phyloP scores from a whole-genome alignment of 768 basidiomycete species.

The Boletus coccyginus region DNA sequence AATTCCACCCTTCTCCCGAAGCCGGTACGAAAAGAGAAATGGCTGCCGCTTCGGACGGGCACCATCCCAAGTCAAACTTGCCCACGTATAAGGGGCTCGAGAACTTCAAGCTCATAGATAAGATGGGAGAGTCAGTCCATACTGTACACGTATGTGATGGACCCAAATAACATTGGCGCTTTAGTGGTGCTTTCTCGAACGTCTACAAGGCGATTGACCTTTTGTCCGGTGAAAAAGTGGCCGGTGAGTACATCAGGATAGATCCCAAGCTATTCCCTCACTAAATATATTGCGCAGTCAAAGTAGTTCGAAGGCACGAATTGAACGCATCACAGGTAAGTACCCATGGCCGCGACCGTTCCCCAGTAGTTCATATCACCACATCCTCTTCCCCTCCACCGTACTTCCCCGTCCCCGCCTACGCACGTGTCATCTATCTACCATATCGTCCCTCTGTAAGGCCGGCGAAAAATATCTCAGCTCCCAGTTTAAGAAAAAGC shows the following conservation, averaged over 20 bases:
- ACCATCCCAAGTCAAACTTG: constrained; percentile 71
- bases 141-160: neutral
- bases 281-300: constrained; percentile 51
- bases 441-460: constrained; percentile 44
- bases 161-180: constrained; percentile 17
- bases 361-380: constrained; percentile 30
- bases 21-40: constrained; percentile 7
- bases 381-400: constrained; percentile 7
- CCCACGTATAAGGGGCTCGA: constrained; percentile 86
- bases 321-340: constrained; percentile 89
- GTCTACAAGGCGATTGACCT: constrained; percentile 91
- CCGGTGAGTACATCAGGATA: constrained; percentile 48
- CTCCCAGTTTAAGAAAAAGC: constrained; percentile 92
- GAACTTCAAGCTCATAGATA: constrained; percentile 68
- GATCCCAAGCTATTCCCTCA: neutral
- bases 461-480: constrained; percentile 92
- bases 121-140: constrained; percentile 88
- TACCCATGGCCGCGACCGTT: constrained; percentile 18
- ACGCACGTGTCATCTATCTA: constrained; percentile 11
- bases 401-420: constrained; percentile 21
- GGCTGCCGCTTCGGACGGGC: constrained; percentile 72
- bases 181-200: constrained; percentile 95
- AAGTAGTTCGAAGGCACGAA: constrained; percentile 92
- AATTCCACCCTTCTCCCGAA: constrained; percentile 23
- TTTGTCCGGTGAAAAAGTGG: constrained; percentile 72